Conservation (phyloP, 2,329 filamentous ascomycete species). For the Catunica adiposa region DNA sequence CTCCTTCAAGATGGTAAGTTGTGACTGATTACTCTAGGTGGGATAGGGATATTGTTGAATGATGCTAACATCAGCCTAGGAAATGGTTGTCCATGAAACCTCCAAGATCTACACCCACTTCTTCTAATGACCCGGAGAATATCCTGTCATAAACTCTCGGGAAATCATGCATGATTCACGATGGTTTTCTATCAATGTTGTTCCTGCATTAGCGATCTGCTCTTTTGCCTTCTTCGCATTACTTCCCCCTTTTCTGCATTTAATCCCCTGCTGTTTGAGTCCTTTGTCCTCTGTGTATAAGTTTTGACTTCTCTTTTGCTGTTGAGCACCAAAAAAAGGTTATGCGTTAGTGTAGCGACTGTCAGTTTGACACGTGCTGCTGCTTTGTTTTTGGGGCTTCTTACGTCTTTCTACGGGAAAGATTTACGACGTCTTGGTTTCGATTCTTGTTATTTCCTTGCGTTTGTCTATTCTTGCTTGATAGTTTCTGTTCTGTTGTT, state of each 20-base stretch:
- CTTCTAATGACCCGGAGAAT: constrained; percentile 50
- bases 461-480: constrained; percentile 13
- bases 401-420: constrained; percentile 18
- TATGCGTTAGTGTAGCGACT: not conserved
- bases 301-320: constrained; percentile 1
- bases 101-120: constrained; percentile 99
- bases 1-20: constrained; percentile 91
- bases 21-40: no score
- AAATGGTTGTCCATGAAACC: constrained; percentile 98
- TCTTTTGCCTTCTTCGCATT: not conserved
- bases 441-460: constrained; percentile 17
- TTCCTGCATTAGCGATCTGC: constrained; percentile 1
- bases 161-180: not conserved
- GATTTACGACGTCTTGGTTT: constrained; percentile 10
- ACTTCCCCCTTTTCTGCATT: not conserved
- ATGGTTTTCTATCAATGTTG: not conserved
- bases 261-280: constrained; percentile 1
- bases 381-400: constrained; percentile 37
- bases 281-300: not conserved
- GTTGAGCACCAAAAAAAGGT: constrained; percentile 3
- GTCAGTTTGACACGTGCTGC: constrained; percentile 19
- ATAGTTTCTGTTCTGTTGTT: constrained; percentile 16
- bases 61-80: no score
- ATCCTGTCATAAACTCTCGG: constrained; percentile 13
- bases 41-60: no score